A percentile compares a stretch with the other conserved stretches of the same genome.
Conservation (phyloP, 345 rosid genomes). For the Linum trigynum region DNA sequence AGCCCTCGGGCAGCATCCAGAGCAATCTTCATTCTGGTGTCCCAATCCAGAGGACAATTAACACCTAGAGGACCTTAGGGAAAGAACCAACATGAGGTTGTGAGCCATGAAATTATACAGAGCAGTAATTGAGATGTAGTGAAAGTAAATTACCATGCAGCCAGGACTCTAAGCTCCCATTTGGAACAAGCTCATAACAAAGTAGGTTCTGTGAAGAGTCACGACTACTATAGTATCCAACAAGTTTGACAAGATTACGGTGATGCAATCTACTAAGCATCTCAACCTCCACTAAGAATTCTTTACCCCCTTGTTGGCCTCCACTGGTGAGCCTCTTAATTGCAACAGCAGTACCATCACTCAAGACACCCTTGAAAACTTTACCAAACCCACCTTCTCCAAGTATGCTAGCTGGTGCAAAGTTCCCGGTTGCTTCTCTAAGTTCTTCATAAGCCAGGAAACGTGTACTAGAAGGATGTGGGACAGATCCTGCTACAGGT, state of each 20-base stretch:
- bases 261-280: conserved; percentile 99
- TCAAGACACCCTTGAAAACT: conserved; percentile 92
- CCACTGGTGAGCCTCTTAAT: conserved; percentile 89
- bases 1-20: conserved; percentile 99
- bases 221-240: conserved; percentile 83
- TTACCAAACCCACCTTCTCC: conserved; percentile 99
- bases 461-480: conserved; percentile 79
- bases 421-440: conserved; percentile 87
- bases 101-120: background rate
- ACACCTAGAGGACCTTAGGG: conserved; percentile 78
- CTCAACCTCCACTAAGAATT: conserved; percentile 95
- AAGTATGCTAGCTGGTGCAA: conserved; percentile 67
- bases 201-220: conserved; percentile 88
- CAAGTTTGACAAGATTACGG: conserved; percentile 97
- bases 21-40: conserved; percentile 95
- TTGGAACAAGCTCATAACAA: conserved; percentile 95
- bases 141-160: conserved; percentile 63
- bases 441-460: conserved; percentile 93
- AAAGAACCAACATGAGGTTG: conserved; percentile 16
- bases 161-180: conserved; percentile 97
- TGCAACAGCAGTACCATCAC: conserved; percentile 97
- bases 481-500: conserved; percentile 53
- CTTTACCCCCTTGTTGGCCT: conserved; percentile 94
- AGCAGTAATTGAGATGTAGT: conserved; percentile 1
- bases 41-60: conserved; percentile 95